Conservation (phyloP, 352 stramenopile species). For the Phytophthora vignae region DNA sequence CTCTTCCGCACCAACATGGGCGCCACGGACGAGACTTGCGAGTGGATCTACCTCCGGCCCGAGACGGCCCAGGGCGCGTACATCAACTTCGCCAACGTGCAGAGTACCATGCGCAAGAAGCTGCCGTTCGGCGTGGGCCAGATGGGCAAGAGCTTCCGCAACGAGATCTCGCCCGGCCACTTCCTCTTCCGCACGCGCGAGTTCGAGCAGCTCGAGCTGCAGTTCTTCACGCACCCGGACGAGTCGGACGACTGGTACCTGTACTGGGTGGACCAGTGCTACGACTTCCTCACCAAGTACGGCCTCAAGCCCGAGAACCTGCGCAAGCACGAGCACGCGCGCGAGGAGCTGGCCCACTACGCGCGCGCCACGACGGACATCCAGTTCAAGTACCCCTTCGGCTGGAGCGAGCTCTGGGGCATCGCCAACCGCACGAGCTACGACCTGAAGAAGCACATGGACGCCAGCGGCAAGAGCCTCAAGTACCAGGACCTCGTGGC, state of each 20-base stretch:
- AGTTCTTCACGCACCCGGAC: slow-evolving; percentile 81
- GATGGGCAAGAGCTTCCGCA: slow-evolving; percentile 98
- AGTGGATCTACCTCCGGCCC: slow-evolving; percentile 95
- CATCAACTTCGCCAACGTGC: slow-evolving; percentile 98
- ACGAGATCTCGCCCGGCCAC: slow-evolving; percentile 98
- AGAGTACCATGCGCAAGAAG: slow-evolving; percentile 92
- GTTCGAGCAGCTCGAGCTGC: slow-evolving; percentile 98
- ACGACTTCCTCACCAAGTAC: slow-evolving; percentile 90
- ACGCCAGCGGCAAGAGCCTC: slow-evolving; percentile 92
- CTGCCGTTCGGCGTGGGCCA: slow-evolving; percentile 97
- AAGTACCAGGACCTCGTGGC: slow-evolving; percentile 67
- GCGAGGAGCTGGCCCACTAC: slow-evolving; percentile 97
- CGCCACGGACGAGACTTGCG: slow-evolving; percentile 87
- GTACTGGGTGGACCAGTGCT: slow-evolving; percentile 95
- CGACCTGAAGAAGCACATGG: slow-evolving; percentile 96
- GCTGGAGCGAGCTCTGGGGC: slow-evolving; percentile 96
- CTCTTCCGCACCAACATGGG: slow-evolving; percentile 98
- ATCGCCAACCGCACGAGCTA: slow-evolving; percentile 96
- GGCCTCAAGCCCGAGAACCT: slow-evolving; percentile 92
- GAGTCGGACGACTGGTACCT: slow-evolving; percentile 83
- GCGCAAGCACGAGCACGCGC: slow-evolving; percentile 92
- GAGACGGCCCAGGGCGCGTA: slow-evolving; percentile 99
- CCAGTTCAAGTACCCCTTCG: slow-evolving; percentile 98
- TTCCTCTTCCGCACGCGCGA: slow-evolving; percentile 98
- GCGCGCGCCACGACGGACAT: slow-evolving; percentile 97